phyloP scores from a whole-genome alignment of 2,329 filamentous ascomycete genomes.

The Mycosphaerella arachidis region DNA sequence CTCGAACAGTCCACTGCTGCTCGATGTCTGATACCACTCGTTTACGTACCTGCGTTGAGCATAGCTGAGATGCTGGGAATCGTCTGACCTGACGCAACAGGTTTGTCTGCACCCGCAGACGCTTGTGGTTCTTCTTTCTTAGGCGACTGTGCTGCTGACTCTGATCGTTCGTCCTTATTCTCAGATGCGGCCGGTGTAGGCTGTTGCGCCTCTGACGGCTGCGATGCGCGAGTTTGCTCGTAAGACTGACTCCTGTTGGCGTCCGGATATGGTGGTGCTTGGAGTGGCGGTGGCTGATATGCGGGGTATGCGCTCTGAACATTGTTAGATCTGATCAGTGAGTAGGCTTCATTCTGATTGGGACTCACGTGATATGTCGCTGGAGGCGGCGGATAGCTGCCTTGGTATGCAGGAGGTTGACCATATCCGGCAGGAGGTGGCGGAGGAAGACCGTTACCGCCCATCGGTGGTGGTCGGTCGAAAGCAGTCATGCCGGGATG shows the following conservation, averaged over 20 bases:
- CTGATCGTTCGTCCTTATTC: conserved; percentile 4
- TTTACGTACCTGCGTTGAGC: conserved; percentile 33
- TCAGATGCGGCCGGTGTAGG: conserved; percentile 14
- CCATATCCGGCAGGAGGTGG: conserved; percentile 30
- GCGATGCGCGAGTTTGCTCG: conserved; percentile 8
- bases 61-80: conserved; percentile 54
- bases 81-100: conserved; percentile 30
- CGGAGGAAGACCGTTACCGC: conserved; percentile 35
- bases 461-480: conserved; percentile 38
- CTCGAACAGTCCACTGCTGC: too few relatives aligned
- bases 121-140: conserved; percentile 21
- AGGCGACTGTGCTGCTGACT: conserved; percentile 10
- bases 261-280: conserved; percentile 18
- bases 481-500: conserved; percentile 30
- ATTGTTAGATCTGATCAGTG: not conserved
- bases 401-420: conserved; percentile 24
- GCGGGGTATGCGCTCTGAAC: conserved; percentile 5
- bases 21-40: too few relatives aligned
- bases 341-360: not conserved
- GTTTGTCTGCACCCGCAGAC: conserved; percentile 31
- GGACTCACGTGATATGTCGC: conserved; percentile 16
- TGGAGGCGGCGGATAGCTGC: conserved; percentile 25
- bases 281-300: conserved; percentile 22
- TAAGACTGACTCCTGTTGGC: conserved; percentile 7
- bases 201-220: conserved; percentile 11